Evolutionary conservation across 371 early-diverging fungal species (phyloP).

Genomic region (Mucor lusitanicus): DNA sequence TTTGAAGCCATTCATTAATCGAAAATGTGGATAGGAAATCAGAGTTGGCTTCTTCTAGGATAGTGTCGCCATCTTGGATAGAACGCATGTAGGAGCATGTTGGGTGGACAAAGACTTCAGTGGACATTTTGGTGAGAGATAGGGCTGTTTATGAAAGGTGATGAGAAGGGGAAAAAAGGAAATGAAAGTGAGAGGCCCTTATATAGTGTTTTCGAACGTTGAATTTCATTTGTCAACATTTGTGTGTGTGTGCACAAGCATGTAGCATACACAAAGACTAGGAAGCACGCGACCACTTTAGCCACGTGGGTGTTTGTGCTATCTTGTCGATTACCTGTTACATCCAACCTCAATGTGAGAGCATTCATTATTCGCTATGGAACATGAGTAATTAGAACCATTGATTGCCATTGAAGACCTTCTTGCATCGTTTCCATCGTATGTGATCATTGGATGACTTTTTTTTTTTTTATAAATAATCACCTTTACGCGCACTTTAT

Average conservation of each 20-base stretch:
- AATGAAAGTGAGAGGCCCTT: not conserved
- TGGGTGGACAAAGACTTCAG: slow-evolving; percentile 19
- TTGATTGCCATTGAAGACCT: not conserved
- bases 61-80: slow-evolving; percentile 42
- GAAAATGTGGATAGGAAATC: slow-evolving; percentile 21
- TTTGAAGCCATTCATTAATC: slow-evolving; percentile 44
- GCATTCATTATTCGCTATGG: not conserved
- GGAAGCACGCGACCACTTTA: slow-evolving; percentile 1
- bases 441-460: too few relatives aligned
- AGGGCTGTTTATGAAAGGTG: not conserved
- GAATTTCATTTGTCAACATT: slow-evolving; percentile 1
- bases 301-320: not conserved
- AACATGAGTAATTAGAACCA: not conserved
- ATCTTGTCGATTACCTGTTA: not conserved
- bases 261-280: slow-evolving; percentile 1
- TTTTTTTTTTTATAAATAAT: too few relatives aligned
- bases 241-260: not conserved
- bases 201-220: not conserved
- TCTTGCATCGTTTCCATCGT: not conserved
- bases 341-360: not conserved
- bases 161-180: not conserved
- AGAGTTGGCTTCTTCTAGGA: slow-evolving; percentile 30
- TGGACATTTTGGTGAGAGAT: slow-evolving; percentile 2
- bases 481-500: too few relatives aligned
- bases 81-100: slow-evolving; percentile 29